A percentile compares a stretch with the other conserved stretches of the same genome.
phyloP scores from a whole-genome alignment of 768 basidiomycete species.

The Hortiboletus flavorubellus region DNA sequence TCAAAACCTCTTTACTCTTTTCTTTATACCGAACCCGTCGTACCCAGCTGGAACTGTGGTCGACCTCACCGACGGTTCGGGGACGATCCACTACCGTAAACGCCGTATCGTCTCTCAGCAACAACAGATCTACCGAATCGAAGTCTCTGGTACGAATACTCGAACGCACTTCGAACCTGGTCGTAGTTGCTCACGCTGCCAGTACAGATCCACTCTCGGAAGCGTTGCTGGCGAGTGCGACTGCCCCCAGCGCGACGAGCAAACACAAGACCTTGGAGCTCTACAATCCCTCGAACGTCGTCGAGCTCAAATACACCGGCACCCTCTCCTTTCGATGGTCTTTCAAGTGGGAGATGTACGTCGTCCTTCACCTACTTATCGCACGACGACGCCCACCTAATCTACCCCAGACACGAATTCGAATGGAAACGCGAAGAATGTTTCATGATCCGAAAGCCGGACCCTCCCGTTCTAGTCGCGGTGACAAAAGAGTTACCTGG shows the following conservation, averaged over 20 bases:
- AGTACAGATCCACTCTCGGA: constrained; percentile 68
- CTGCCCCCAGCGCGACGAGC: constrained; percentile 58
- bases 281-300: constrained; percentile 64
- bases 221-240: constrained; percentile 65
- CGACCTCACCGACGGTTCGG: constrained; percentile 67
- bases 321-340: constrained; percentile 71
- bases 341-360: constrained; percentile 83
- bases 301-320: constrained; percentile 74
- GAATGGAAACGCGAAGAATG: constrained; percentile 87
- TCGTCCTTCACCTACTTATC: constrained; percentile 5
- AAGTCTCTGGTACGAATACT: constrained; percentile 57
- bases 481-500: constrained; percentile 74
- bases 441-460: constrained; percentile 79
- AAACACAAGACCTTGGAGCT: constrained; percentile 76
- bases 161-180: not conserved
- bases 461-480: constrained; percentile 82
- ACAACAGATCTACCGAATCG: constrained; percentile 51
- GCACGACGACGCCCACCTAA: constrained; percentile 38
- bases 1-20: constrained; percentile 81
- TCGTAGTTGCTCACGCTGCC: not conserved
- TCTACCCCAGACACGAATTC: constrained; percentile 60
- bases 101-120: constrained; percentile 47
- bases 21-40: constrained; percentile 55
- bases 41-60: constrained; percentile 49
- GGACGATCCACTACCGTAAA: constrained; percentile 69